phyloP scores from a whole-genome alignment of 352 stramenopile genomes.

The Phytophthora litchii region DNA sequence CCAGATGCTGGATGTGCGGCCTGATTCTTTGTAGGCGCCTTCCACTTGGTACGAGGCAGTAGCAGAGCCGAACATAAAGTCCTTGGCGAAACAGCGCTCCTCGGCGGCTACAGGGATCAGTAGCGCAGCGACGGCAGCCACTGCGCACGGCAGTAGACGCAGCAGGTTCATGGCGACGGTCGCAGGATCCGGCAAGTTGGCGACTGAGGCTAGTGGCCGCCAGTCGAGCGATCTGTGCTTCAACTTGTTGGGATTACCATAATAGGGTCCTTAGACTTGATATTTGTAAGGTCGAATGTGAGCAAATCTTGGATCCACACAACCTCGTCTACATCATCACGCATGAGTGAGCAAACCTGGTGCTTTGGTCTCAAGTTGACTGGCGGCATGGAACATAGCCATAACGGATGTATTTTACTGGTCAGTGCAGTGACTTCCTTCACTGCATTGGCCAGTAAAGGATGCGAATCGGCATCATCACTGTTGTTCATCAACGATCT shows the following conservation, averaged over 20 bases:
- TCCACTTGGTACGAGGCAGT: constrained; percentile 93
- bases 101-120: constrained; percentile 16
- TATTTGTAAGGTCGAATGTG: neutral
- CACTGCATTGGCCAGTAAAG: too few species aligned
- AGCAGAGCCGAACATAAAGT: constrained; percentile 86
- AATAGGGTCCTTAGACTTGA: neutral
- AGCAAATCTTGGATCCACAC: constrained; percentile 6
- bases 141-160: constrained; percentile 14
- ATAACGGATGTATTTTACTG: too few species aligned
- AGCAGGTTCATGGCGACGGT: constrained; percentile 15
- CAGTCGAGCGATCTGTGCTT: neutral
- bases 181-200: constrained; percentile 10
- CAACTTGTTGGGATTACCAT: constrained; percentile 2
- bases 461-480: too few species aligned
- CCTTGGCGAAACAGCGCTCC: constrained; percentile 42
- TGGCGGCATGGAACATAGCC: too few species aligned
- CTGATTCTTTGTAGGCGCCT: constrained; percentile 77
- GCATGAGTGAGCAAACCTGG: constrained; percentile 7
- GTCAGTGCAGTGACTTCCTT: too few species aligned
- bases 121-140: constrained; percentile 15
- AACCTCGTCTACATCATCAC: neutral
- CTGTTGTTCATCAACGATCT: constrained; percentile 2
- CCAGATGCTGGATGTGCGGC: constrained; percentile 89
- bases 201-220: constrained; percentile 13
- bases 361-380: too few species aligned